Percentiles rank a stretch among this genome's conserved stretches.
Evolutionary conservation across 2,329 filamentous ascomycete species (phyloP).

Genomic region (Sphaerostilbella broomeana): DNA sequence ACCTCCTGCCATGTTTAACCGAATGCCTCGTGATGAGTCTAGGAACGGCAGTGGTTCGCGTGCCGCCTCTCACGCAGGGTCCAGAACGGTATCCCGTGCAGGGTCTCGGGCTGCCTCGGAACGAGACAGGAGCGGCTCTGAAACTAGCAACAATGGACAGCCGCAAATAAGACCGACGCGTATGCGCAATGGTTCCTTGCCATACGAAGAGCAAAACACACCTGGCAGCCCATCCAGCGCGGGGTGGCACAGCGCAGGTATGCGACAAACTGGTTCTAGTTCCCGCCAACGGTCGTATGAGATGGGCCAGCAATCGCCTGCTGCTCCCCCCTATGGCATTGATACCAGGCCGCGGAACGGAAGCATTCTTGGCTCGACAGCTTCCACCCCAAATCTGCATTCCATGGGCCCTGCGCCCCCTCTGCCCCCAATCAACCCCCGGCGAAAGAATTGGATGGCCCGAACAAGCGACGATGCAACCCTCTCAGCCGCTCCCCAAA

Average conservation of each 20-base stretch:
- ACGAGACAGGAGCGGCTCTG: conserved; percentile 49
- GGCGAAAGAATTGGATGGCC: conserved; percentile 38
- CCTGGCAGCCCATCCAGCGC: conserved; percentile 10
- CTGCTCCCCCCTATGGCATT: conserved; percentile 5
- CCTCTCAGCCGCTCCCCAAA: conserved; percentile 15
- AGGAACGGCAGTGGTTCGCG: conserved; percentile 24
- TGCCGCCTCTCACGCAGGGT: conserved; percentile 25
- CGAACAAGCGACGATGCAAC: conserved; percentile 30
- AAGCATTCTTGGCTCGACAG: conserved; percentile 26
- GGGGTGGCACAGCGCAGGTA: conserved; percentile 11
- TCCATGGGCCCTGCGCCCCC: conserved; percentile 36
- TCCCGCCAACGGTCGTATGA: conserved; percentile 10
- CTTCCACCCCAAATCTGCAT: conserved; percentile 34
- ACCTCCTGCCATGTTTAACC: conserved; percentile 40
- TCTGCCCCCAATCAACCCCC: conserved; percentile 53
- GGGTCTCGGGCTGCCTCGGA: conserved; percentile 33
- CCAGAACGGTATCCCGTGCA: conserved; percentile 26
- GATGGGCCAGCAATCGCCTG: conserved; percentile 10
- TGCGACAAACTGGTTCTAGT: conserved; percentile 1
- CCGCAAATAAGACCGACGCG: conserved; percentile 33
- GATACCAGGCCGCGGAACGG: conserved; percentile 29
- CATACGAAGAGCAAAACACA: conserved; percentile 29
- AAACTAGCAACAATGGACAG: conserved; percentile 43
- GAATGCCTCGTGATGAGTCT: conserved; percentile 38
- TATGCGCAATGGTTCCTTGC: conserved; percentile 30